Conservation (phyloP, 1,139 yeast species). For the Diutina ranongensis region DNA sequence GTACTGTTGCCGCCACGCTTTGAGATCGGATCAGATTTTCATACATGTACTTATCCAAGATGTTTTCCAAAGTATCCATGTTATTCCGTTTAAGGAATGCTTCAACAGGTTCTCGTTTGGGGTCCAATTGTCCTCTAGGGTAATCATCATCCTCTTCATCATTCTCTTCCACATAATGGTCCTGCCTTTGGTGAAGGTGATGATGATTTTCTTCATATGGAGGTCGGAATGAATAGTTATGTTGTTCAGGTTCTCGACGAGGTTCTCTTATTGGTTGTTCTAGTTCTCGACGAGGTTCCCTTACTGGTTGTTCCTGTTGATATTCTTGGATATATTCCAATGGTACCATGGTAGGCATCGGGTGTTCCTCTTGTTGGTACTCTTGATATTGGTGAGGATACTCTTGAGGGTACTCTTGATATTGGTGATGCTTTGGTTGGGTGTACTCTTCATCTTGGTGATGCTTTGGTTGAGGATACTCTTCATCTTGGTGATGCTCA, state of each 20-base stretch:
- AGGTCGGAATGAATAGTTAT: background rate
- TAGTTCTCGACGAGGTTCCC: background rate
- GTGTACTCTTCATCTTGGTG: too few relatives aligned
- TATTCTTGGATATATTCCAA: constrained; percentile 2
- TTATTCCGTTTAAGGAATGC: background rate
- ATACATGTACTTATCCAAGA: background rate
- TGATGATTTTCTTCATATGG: background rate
- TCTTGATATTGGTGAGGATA: too few relatives aligned
- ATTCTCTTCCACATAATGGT: too few relatives aligned
- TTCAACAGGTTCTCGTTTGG: constrained; percentile 1
- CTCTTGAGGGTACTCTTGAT: too few relatives aligned
- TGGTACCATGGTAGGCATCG: too few relatives aligned
- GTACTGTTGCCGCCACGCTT: background rate
- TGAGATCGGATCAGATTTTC: background rate
- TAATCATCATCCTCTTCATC: background rate
- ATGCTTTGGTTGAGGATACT: too few relatives aligned
- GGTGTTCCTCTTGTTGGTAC: too few relatives aligned
- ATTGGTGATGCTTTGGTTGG: too few relatives aligned
- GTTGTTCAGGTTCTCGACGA: background rate
- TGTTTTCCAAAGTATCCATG: constrained; percentile 3
- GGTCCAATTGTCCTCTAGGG: background rate
- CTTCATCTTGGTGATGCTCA: too few relatives aligned
- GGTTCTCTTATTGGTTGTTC: background rate
- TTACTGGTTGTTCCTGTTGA: background rate
- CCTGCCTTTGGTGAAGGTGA: too few relatives aligned